Evolutionary conservation across 257 asterid genomes (phyloP).

Genomic region (Solanum dulcamara): DNA sequence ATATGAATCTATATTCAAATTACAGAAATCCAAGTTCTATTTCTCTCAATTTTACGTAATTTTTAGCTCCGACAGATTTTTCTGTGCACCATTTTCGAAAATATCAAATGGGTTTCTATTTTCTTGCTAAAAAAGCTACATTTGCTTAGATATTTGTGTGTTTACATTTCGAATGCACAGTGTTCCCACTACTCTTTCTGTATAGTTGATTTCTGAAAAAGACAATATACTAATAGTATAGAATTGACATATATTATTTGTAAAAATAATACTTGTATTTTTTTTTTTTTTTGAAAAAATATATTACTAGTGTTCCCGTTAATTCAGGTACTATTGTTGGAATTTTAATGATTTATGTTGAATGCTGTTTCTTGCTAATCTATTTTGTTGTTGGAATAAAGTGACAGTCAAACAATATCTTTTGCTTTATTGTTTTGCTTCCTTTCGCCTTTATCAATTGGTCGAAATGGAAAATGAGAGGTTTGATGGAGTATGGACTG

Average conservation of each 20-base stretch:
- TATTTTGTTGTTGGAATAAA: not conserved
- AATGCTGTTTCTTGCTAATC: not conserved
- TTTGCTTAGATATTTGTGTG: not conserved
- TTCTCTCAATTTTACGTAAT: too few relatives aligned
- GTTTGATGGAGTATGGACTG: not conserved
- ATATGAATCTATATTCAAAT: too few relatives aligned
- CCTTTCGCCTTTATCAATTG: not conserved
- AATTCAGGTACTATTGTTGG: not conserved
- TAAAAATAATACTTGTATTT: too few relatives aligned
- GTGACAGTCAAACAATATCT: not conserved
- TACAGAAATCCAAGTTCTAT: too few relatives aligned
- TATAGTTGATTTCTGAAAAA: too few relatives aligned
- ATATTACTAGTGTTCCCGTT: not conserved
- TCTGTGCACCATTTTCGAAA: too few relatives aligned
- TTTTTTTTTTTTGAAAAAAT: too few relatives aligned
- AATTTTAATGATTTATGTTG: not conserved
- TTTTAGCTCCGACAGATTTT: too few relatives aligned
- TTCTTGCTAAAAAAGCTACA: too few relatives aligned
- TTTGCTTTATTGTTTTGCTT: not conserved
- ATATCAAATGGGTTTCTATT: too few relatives aligned
- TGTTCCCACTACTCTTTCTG: too few relatives aligned
- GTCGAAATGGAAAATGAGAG: not conserved
- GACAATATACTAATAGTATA: not conserved
- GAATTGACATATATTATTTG: not conserved
- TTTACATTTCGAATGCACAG: not conserved